These are phyloP conservation scores for Auricularia sp. DNA, from an alignment of 768 basidiomycete species.

Conservation along the genomic window DNA sequence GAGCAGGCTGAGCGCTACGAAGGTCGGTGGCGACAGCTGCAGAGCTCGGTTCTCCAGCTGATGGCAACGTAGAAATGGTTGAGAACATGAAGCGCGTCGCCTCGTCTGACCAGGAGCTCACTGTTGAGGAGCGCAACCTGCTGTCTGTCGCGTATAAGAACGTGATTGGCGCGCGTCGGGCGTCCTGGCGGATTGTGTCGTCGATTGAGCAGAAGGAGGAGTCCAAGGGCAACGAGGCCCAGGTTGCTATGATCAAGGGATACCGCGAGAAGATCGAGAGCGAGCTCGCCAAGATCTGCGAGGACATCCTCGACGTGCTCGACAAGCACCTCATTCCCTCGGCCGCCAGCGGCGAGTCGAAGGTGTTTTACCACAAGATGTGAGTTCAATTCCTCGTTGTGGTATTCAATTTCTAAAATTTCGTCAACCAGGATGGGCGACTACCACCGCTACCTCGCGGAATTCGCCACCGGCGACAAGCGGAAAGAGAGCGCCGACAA, in stretches of 20 bases:
- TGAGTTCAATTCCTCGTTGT: slow-evolving; percentile 24
- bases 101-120: slow-evolving; percentile 56
- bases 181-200: slow-evolving; percentile 77
- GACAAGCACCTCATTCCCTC: slow-evolving; percentile 50
- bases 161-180: slow-evolving; percentile 70
- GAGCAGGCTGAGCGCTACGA: slow-evolving; percentile 86
- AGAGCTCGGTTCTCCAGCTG: slow-evolving; percentile 13
- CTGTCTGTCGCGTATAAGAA: slow-evolving; percentile 90
- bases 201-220: slow-evolving; percentile 62
- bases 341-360: slow-evolving; percentile 69
- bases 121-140: slow-evolving; percentile 79
- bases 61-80: slow-evolving; percentile 56
- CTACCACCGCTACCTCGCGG: slow-evolving; percentile 85
- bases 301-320: slow-evolving; percentile 65
- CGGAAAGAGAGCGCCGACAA: slow-evolving; percentile 60
- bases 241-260: slow-evolving; percentile 56
- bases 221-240: slow-evolving; percentile 39
- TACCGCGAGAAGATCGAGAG: slow-evolving; percentile 69
- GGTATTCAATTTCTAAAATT: not conserved
- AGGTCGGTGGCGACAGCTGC: slow-evolving; percentile 36
- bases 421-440: slow-evolving; percentile 59
- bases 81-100: slow-evolving; percentile 67
- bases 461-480: slow-evolving; percentile 66
- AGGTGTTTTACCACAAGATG: slow-evolving; percentile 89
- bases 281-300: slow-evolving; percentile 68